A percentile compares a stretch with the other conserved stretches of the same genome.
phyloP scores from a whole-genome alignment of 169 alveolate genomes.

The Eimeria acervulina region DNA sequence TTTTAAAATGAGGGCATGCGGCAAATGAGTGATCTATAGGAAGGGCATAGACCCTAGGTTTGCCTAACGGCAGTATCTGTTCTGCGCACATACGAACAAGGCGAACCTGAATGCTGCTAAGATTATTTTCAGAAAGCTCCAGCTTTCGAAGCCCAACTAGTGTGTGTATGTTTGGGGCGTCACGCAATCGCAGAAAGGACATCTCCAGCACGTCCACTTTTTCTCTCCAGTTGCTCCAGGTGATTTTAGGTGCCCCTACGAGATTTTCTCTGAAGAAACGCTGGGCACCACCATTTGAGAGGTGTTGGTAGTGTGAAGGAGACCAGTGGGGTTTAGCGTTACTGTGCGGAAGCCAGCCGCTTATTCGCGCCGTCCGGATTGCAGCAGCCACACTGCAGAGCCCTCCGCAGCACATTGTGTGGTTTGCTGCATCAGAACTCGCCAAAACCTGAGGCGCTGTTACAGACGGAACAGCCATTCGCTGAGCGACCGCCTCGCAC shows the following conservation, averaged over 20 bases:
- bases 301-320: neutral
- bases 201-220: constrained; percentile 63
- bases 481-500: neutral
- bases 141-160: constrained; percentile 49
- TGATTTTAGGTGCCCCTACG: constrained; percentile 1
- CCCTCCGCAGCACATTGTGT: constrained; percentile 51
- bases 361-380: constrained; percentile 7
- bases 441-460: neutral
- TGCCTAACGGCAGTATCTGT: neutral
- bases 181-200: constrained; percentile 45
- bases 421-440: neutral
- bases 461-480: neutral
- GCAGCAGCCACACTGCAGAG: constrained; percentile 71
- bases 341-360: neutral
- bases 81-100: neutral
- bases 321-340: neutral
- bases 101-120: constrained; percentile 67
- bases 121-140: constrained; percentile 66
- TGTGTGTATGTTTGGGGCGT: constrained; percentile 36
- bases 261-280: neutral
- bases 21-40: neutral
- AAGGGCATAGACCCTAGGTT: neutral
- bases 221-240: constrained; percentile 72
- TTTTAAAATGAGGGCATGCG: neutral
- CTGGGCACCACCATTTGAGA: neutral